These are phyloP conservation scores for Lactifluus pinguis DNA, from an alignment of 768 basidiomycete species.

Conservation along the genomic window DNA sequence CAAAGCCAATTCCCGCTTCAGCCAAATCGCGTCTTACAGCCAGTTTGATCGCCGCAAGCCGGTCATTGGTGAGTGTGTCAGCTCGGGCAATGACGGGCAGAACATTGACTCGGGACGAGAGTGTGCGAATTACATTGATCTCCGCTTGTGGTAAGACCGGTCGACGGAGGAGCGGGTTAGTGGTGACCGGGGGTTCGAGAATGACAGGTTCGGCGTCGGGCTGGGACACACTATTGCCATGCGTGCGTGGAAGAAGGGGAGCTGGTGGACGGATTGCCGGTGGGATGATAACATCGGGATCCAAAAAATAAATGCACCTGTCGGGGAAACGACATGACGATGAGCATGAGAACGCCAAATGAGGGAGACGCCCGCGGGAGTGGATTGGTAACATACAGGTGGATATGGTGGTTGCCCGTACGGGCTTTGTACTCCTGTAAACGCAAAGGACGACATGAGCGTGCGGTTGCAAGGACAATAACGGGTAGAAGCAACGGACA, in stretches of 20 bases:
- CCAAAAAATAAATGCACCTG: conserved; percentile 83
- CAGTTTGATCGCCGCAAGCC: conserved; percentile 67
- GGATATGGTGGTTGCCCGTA: conserved; percentile 68
- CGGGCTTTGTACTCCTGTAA: conserved; percentile 62
- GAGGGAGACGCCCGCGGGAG: conserved; percentile 3
- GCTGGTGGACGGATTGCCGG: conserved; percentile 59
- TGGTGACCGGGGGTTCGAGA: conserved; percentile 69
- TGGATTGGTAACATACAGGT: conserved; percentile 46
- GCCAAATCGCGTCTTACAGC: conserved; percentile 76
- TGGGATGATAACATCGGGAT: conserved; percentile 73
- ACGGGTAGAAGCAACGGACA: conserved; percentile 40
- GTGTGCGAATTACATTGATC: conserved; percentile 67
- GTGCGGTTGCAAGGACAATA: background rate
- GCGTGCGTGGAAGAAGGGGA: conserved; percentile 58
- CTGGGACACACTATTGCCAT: conserved; percentile 63
- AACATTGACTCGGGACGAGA: conserved; percentile 79
- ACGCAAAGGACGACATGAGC: conserved; percentile 15
- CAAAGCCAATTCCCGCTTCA: conserved; percentile 79
- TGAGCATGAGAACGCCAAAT: conserved; percentile 16
- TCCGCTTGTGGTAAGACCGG: conserved; percentile 62
- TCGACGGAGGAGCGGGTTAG: conserved; percentile 57
- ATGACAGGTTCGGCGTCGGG: conserved; percentile 68
- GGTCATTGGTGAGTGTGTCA: conserved; percentile 74
- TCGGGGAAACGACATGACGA: background rate
- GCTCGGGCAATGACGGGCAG: conserved; percentile 79